phyloP scores from a whole-genome alignment of 148 eudicot genomes.

The Amaranthus cruentus region DNA sequence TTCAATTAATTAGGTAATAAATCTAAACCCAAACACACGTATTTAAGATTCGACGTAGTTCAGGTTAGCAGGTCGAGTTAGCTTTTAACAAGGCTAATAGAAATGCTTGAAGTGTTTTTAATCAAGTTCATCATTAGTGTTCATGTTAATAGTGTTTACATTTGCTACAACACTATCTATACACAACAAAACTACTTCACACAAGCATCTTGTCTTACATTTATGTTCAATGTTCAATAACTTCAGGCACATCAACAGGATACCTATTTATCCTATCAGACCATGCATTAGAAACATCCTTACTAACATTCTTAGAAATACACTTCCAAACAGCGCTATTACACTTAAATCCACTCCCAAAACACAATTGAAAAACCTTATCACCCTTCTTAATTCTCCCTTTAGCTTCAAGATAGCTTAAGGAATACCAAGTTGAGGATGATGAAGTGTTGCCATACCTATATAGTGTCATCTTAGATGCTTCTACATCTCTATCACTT shows the following conservation, averaged over 20 bases:
- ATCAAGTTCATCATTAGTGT: no score
- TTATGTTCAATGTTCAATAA: conserved; percentile 27
- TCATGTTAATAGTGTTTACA: no score
- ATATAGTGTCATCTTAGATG: conserved; percentile 42
- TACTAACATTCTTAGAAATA: conserved; percentile 17
- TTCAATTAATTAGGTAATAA: no score
- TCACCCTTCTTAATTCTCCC: conserved; percentile 41
- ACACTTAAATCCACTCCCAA: conserved; percentile 52
- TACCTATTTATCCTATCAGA: conserved; percentile 33
- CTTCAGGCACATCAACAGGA: conserved; percentile 39
- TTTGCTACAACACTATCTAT: no score
- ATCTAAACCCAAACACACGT: no score
- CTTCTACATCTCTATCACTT: conserved; percentile 32
- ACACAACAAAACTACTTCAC: no score
- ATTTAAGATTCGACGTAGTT: no score
- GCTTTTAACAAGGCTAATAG: no score
- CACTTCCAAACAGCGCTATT: conserved; percentile 52
- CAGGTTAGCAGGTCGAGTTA: no score
- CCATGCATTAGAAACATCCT: conserved; percentile 31
- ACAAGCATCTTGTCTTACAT: no score
- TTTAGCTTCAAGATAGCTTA: conserved; percentile 42
- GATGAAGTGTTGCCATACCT: conserved; percentile 48
- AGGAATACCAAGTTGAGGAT: conserved; percentile 46
- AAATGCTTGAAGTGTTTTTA: no score
- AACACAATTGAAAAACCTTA: conserved; percentile 34